These are phyloP conservation scores for Pythium sukuiense DNA, from an alignment of 352 stramenopile species.

Conservation along the genomic window DNA sequence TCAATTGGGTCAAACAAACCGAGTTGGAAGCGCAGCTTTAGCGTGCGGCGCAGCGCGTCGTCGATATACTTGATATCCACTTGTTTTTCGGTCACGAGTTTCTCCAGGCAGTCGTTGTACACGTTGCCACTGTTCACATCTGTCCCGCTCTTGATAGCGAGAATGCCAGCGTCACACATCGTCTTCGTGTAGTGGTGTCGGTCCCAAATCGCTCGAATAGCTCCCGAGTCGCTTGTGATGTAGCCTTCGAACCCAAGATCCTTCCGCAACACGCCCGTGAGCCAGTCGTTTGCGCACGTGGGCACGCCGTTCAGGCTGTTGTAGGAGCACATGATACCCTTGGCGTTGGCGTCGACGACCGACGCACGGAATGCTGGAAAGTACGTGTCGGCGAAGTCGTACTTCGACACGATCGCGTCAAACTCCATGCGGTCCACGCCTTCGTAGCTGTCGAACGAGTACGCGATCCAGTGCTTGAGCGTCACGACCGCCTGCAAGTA, in stretches of 20 bases:
- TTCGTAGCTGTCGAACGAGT: constrained; percentile 85
- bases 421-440: constrained; percentile 84
- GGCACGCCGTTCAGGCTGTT: constrained; percentile 95
- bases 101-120: constrained; percentile 72
- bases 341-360: constrained; percentile 75
- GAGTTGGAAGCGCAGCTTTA: constrained; percentile 90
- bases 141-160: constrained; percentile 72
- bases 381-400: constrained; percentile 94
- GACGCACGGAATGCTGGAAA: constrained; percentile 83
- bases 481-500: constrained; percentile 87
- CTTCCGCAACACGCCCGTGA: constrained; percentile 75
- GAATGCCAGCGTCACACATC: constrained; percentile 55
- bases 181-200: constrained; percentile 78
- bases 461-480: constrained; percentile 94
- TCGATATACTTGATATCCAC: constrained; percentile 53
- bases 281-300: constrained; percentile 86
- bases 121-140: constrained; percentile 89
- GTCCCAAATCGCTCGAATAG: constrained; percentile 83
- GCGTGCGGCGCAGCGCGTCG: constrained; percentile 59
- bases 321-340: constrained; percentile 96
- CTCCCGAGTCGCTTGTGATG: constrained; percentile 94
- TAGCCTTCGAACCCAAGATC: constrained; percentile 92
- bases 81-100: constrained; percentile 51
- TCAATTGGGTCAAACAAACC: constrained; percentile 91
- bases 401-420: constrained; percentile 84